Conservation (phyloP, 768 basidiomycete species). For the Lentinus brumalis region DNA sequence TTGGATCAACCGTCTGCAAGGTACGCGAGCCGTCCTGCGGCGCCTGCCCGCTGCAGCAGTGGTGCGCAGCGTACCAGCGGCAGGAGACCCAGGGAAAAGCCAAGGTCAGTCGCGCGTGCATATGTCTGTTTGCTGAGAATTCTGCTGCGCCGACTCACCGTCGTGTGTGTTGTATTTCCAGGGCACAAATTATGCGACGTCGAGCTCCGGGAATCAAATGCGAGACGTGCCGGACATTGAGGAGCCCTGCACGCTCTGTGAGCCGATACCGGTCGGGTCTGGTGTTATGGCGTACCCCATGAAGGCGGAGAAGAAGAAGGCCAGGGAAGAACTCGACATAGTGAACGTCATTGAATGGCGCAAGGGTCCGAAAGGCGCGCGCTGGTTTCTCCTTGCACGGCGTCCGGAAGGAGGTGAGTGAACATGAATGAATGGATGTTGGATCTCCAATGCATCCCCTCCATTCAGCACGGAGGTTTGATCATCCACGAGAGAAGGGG, state of each 20-base stretch:
- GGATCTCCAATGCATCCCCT: neutral
- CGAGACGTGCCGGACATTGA: constrained; percentile 62
- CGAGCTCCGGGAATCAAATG: constrained; percentile 2
- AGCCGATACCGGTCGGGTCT: constrained; percentile 47
- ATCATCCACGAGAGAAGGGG: neutral
- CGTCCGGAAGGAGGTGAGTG: constrained; percentile 79
- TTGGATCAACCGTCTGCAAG: constrained; percentile 92
- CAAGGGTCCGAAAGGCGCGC: constrained; percentile 39
- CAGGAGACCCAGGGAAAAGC: constrained; percentile 3
- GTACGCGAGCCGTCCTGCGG: constrained; percentile 76
- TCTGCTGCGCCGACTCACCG: neutral
- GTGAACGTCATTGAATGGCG: constrained; percentile 89
- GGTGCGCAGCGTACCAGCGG: constrained; percentile 67
- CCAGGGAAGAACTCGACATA: constrained; percentile 80
- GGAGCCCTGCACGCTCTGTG: constrained; percentile 72
- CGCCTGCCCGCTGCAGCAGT: constrained; percentile 66
- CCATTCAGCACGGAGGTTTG: neutral
- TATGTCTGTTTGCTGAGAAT: constrained; percentile 2
- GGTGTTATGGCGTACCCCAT: constrained; percentile 83
- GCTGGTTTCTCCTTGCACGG: constrained; percentile 76
- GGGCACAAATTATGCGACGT: constrained; percentile 15
- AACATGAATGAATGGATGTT: neutral
- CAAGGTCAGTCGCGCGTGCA: constrained; percentile 6
- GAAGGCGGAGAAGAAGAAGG: constrained; percentile 80
- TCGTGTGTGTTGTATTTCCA: constrained; percentile 5